Conservation (phyloP, 2,329 filamentous ascomycete genomes). For the Hawksworthiomyces lignivorus region DNA sequence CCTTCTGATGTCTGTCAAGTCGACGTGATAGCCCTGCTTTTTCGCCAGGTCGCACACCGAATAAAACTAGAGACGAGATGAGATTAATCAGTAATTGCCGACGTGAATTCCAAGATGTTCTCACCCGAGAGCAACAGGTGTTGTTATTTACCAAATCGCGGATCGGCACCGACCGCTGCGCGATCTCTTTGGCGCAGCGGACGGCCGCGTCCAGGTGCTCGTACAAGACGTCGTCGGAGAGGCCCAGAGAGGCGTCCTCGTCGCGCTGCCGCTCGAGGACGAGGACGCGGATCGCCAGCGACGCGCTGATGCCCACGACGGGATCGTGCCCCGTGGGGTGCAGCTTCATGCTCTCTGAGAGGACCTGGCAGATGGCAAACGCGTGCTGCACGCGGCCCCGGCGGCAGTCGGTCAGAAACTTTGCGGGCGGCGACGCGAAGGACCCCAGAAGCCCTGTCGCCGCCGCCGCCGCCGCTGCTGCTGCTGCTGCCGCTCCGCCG, state of each 20-base stretch:
- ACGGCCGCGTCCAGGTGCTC: constrained; percentile 1
- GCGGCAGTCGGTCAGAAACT: background rate
- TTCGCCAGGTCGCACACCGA: constrained; percentile 2
- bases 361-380: constrained; percentile 3
- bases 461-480: background rate
- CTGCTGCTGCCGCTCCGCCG: background rate
- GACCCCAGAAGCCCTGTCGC: too few relatives aligned
- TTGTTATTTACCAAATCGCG: constrained; percentile 1
- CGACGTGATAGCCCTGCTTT: constrained; percentile 5
- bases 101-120: too few relatives aligned
- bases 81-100: too few relatives aligned
- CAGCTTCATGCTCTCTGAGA: constrained; percentile 1
- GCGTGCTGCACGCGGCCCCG: constrained; percentile 5
- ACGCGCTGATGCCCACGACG: constrained; percentile 5
- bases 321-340: constrained; percentile 3
- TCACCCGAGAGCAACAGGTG: too few relatives aligned
- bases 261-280: constrained; percentile 1
- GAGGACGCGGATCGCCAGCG: constrained; percentile 1
- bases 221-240: background rate
- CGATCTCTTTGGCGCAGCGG: constrained; percentile 5
- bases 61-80: constrained; percentile 4
- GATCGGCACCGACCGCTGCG: constrained; percentile 5
- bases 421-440: background rate
- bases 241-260: constrained; percentile 1
- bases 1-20: background rate